Evolutionary conservation across 192 early-diverging fungal genomes (phyloP), one percentile per base, ranked within the genome.

Genomic region (Ambispora gerdemannii): DNA sequence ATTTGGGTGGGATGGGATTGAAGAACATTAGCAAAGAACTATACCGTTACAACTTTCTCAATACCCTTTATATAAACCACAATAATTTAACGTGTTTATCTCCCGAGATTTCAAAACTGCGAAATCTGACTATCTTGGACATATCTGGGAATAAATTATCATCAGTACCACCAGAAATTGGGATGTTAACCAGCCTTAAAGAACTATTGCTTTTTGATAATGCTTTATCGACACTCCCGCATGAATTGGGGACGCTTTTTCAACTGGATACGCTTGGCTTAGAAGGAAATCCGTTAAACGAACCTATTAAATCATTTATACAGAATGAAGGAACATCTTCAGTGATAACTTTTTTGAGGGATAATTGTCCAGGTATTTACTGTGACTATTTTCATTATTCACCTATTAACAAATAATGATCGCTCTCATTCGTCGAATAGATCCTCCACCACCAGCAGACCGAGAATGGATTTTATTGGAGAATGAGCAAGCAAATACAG

Each of bases 1-100:
- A 98, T 75, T 75, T 98, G 63, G 95, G 95, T n/a, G 95, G 97
- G 30, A 96, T 98, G 94, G 88, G 82, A 3, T 86, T 98, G 28
- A 89, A 91, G 60, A 93, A 90, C 61, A 77, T 98, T 1, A 84
- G 87, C 20, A 70, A 79, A 33, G 82, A 85, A 38, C 74, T 97
- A 55, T 97, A 96, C 77, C 76, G 76, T 3, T 98, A 95, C 77
- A 60, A 68, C 2, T 97, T 97, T 76, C 81, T 98, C 51, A 97
- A 94, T 25, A 89, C 86, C 31, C 86, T 98, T 10, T 98, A 96
- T 70, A 81, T 98, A 76, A 97, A 95, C 76, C 93, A 98, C 85
- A 98, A 98, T 87, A 90, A 90, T 74, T 81, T 98, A 28, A 84
- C 89, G 50, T 83, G 84, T 50, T 53, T 98, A 24, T 86, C 93